Conservation (phyloP, 2,329 filamentous ascomycete species). For the Trichoderma koningii region DNA sequence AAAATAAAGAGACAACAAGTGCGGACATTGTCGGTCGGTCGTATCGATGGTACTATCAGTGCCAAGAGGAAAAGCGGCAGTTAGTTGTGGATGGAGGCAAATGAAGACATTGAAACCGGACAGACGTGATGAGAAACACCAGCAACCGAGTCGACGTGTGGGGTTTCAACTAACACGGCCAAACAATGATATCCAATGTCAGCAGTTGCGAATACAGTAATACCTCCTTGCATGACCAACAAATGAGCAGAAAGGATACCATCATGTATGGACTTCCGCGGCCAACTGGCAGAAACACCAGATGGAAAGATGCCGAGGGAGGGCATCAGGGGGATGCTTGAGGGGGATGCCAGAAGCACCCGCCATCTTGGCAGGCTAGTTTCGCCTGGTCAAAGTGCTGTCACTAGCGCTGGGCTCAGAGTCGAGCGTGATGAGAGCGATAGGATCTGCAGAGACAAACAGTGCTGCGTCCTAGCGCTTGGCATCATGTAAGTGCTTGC, state of each 20-base stretch:
- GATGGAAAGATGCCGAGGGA: slow-evolving; percentile 17
- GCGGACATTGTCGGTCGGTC: not conserved
- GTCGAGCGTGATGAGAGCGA: not conserved
- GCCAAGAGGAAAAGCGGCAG: slow-evolving; percentile 22
- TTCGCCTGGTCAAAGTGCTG: not conserved
- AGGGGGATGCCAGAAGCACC: not conserved
- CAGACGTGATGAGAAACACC: slow-evolving; percentile 7
- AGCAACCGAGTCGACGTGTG: slow-evolving; percentile 7
- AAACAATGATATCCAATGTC: not conserved
- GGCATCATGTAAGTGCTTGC: not conserved
- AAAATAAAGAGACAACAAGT: not conserved
- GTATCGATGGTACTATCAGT: slow-evolving; percentile 8
- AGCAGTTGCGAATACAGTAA: not conserved
- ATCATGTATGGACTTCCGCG: not conserved
- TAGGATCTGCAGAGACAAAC: slow-evolving; percentile 9
- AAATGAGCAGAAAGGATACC: not conserved
- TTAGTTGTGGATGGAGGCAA: slow-evolving; percentile 20
- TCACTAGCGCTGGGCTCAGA: slow-evolving; percentile 16
- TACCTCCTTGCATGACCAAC: not conserved
- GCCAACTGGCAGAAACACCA: not conserved
- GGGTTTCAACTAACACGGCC: not conserved
- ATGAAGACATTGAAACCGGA: not conserved
- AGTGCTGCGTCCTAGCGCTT: not conserved
- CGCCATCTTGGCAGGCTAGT: slow-evolving; percentile 15
- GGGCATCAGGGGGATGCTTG: slow-evolving; percentile 4